Conservation (phyloP, 495 filamentous ascomycete genomes). For the Neurospora sp. region DNA sequence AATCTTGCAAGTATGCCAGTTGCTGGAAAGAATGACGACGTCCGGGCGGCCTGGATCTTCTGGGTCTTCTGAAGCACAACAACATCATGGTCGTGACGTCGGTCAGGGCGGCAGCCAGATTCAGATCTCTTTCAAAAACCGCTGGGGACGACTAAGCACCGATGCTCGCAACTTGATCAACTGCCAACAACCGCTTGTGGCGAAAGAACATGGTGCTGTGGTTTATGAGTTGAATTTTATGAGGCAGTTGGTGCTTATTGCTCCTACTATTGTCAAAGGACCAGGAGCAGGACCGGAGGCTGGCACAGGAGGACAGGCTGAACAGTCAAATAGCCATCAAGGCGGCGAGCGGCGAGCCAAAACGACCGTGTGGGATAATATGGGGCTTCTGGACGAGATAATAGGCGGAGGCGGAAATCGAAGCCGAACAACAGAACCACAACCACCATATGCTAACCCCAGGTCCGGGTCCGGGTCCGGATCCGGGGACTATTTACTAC, state of each 20-base stretch:
- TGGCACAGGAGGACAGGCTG: neutral
- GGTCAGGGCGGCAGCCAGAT: neutral
- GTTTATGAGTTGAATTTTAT: slow-evolving; percentile 41
- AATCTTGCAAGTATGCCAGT: slow-evolving; percentile 5
- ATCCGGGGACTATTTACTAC: neutral
- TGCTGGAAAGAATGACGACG: slow-evolving; percentile 6
- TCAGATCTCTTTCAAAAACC: neutral
- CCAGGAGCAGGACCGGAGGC: neutral
- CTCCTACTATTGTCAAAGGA: slow-evolving; percentile 33
- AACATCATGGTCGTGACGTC: neutral
- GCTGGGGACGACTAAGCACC: neutral
- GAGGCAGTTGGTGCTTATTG: slow-evolving; percentile 42
- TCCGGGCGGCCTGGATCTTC: neutral
- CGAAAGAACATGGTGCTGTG: slow-evolving; percentile 6
- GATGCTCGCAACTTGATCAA: neutral
- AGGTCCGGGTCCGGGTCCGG: neutral
- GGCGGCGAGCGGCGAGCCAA: slow-evolving; percentile 45
- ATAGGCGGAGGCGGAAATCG: neutral
- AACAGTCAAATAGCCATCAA: slow-evolving; percentile 3
- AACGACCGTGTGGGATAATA: slow-evolving; percentile 41
- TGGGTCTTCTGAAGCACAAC: neutral
- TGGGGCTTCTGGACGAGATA: slow-evolving; percentile 45
- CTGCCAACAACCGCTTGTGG: slow-evolving; percentile 6
- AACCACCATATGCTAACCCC: neutral
- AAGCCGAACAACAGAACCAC: neutral